Evolutionary conservation across 2,329 filamentous ascomycete genomes (phyloP).

Genomic region (Ophiostoma tasmaniense): DNA sequence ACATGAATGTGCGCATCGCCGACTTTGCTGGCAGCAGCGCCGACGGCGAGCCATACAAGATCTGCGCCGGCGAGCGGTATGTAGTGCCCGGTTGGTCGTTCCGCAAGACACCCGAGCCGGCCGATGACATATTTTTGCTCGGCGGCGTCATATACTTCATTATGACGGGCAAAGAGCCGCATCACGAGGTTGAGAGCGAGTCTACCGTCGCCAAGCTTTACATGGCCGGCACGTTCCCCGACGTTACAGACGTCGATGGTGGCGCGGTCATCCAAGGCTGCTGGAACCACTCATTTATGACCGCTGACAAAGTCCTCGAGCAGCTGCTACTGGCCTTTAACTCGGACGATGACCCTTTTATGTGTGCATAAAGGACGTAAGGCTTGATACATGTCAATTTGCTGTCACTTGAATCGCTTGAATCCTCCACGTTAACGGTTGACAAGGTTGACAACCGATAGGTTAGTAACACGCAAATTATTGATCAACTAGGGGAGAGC

Average conservation of each 20-base stretch:
- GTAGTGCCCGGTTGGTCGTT: not conserved
- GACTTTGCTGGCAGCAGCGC: conserved; percentile 5
- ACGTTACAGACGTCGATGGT: not conserved
- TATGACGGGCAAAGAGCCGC: not conserved
- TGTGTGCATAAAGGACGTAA: too few species aligned
- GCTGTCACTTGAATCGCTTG: too few species aligned
- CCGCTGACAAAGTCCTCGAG: not conserved
- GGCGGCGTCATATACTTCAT: not conserved
- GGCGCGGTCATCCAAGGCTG: not conserved
- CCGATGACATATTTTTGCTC: not conserved
- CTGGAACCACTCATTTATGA: not conserved
- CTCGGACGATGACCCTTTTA: not conserved
- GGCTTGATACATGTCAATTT: too few species aligned
- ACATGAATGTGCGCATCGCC: not conserved
- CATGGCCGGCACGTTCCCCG: not conserved
- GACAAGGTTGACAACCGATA: too few species aligned
- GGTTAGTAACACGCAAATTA: too few species aligned
- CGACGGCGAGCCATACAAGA: not conserved
- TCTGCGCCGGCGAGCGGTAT: conserved; percentile 2
- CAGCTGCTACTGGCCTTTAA: not conserved
- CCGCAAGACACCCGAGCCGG: not conserved
- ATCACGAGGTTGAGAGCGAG: not conserved
- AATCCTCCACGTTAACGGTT: too few species aligned
- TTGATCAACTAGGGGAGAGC: too few species aligned
- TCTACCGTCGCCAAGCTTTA: not conserved